These are phyloP conservation scores for Trametes sp. DNA, from an alignment of 1,284 basidiomycete species.

Conservation along the genomic window DNA sequence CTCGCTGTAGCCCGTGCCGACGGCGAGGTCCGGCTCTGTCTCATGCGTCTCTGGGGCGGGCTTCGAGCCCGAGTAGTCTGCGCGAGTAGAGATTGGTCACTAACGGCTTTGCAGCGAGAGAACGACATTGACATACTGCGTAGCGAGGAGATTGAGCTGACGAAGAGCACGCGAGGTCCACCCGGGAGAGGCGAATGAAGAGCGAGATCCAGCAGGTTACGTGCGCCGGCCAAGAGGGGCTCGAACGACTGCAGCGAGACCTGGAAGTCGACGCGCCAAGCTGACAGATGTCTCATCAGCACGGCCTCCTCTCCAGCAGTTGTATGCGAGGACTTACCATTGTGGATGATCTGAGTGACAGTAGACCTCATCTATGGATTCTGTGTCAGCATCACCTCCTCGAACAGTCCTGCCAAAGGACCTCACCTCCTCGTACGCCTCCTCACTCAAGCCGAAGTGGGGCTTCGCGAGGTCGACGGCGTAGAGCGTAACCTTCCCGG, in stretches of 20 bases:
- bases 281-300: constrained; percentile 16
- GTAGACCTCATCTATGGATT: constrained; percentile 27
- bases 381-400: constrained; percentile 20
- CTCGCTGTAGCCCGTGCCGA: constrained; percentile 27
- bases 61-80: constrained; percentile 12
- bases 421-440: constrained; percentile 28
- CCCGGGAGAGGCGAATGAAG: constrained; percentile 34
- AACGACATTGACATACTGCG: constrained; percentile 13
- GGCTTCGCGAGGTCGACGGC: constrained; percentile 25
- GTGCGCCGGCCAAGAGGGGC: constrained; percentile 38
- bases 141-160: constrained; percentile 32
- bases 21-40: constrained; percentile 15
- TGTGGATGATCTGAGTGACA: constrained; percentile 38
- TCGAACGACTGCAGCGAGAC: constrained; percentile 45
- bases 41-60: constrained; percentile 18
- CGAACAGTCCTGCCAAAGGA: too few species aligned
- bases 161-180: constrained; percentile 41
- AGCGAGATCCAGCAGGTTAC: constrained; percentile 44
- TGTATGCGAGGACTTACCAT: constrained; percentile 24
- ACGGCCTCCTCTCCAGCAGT: background rate
- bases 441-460: constrained; percentile 22
- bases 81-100: background rate
- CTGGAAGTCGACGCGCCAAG: constrained; percentile 49
- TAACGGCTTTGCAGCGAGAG: too few species aligned
- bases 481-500: constrained; percentile 24